Evolutionary conservation across 2,329 filamentous ascomycete genomes (phyloP).

Genomic region (Botryotinia convoluta): DNA sequence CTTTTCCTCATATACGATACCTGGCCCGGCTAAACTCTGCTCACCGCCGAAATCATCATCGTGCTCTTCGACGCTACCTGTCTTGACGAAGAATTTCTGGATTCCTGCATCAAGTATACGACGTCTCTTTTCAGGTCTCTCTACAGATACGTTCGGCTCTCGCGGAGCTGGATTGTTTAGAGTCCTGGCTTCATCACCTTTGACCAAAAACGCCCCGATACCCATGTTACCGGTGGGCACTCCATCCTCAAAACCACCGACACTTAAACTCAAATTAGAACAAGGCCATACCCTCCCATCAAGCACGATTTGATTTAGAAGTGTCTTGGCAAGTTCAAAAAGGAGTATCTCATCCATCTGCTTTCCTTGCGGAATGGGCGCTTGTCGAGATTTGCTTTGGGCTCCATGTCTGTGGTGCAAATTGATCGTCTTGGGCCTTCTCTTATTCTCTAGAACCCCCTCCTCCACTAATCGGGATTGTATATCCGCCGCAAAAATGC

Average conservation of each 20-base stretch:
- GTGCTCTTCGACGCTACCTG: constrained; percentile 33
- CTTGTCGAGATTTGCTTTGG: constrained; percentile 72
- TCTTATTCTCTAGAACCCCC: constrained; percentile 80
- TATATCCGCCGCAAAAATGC: constrained; percentile 90
- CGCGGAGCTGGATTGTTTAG: constrained; percentile 41
- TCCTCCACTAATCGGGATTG: constrained; percentile 87
- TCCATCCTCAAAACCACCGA: constrained; percentile 90
- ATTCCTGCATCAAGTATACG: constrained; percentile 35
- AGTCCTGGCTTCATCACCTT: constrained; percentile 63
- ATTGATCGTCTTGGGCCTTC: constrained; percentile 81
- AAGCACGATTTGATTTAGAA: constrained; percentile 73
- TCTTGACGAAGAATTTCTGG: constrained; percentile 36
- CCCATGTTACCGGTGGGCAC: constrained; percentile 72
- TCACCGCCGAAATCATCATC: constrained; percentile 35
- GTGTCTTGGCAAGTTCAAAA: constrained; percentile 70
- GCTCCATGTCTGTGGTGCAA: constrained; percentile 74
- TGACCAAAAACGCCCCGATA: constrained; percentile 82
- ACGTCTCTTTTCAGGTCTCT: constrained; percentile 37
- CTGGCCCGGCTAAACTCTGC: constrained; percentile 26
- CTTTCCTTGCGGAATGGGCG: constrained; percentile 73
- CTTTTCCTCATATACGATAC: constrained; percentile 24
- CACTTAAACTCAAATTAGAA: constrained; percentile 81
- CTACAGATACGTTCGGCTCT: constrained; percentile 25
- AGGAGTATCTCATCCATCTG: constrained; percentile 69
- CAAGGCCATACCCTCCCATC: constrained; percentile 88